Percentiles rank a stretch among this genome's conserved stretches.
Conservation (phyloP, 371 early-diverging fungal species). For the Actinomortierella wolfii region DNA sequence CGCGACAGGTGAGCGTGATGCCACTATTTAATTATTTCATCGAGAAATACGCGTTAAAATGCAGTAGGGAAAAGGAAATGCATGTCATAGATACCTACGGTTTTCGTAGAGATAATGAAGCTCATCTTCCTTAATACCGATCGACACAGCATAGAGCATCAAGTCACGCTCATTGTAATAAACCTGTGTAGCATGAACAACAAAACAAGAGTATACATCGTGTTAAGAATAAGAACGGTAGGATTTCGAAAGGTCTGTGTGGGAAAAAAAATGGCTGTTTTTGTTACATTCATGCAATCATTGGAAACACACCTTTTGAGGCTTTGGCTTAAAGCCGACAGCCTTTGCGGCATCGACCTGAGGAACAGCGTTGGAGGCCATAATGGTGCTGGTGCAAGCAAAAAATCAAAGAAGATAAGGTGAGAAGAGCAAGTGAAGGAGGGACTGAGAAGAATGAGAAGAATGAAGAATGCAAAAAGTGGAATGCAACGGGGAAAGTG, state of each 20-base stretch:
- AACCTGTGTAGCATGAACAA: too few relatives aligned
- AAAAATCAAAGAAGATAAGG: neutral
- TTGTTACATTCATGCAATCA: constrained; percentile 2
- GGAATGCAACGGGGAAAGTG: too few relatives aligned
- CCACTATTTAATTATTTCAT: too few relatives aligned
- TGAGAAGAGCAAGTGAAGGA: neutral
- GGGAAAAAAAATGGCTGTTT: neutral
- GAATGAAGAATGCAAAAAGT: neutral
- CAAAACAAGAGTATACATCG: constrained; percentile 13
- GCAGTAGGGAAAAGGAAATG: too few relatives aligned
- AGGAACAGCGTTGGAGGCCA: neutral
- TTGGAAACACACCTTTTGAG: constrained; percentile 29
- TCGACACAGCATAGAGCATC: constrained; percentile 70
- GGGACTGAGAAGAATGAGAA: neutral
- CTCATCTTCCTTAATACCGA: constrained; percentile 64
- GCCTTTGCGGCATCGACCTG: constrained; percentile 56
- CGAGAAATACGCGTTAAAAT: too few relatives aligned
- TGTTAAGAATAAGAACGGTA: neutral
- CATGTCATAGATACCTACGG: constrained; percentile 46
- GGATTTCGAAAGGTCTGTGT: too few relatives aligned
- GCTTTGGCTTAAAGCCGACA: constrained; percentile 49
- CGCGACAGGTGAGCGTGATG: too few relatives aligned
- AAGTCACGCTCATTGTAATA: constrained; percentile 69
- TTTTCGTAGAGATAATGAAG: constrained; percentile 71
- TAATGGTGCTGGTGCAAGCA: too few relatives aligned